These are phyloP conservation scores for Vinca minor DNA, from an alignment of 257 asterid genomes.

Conservation along the genomic window DNA sequence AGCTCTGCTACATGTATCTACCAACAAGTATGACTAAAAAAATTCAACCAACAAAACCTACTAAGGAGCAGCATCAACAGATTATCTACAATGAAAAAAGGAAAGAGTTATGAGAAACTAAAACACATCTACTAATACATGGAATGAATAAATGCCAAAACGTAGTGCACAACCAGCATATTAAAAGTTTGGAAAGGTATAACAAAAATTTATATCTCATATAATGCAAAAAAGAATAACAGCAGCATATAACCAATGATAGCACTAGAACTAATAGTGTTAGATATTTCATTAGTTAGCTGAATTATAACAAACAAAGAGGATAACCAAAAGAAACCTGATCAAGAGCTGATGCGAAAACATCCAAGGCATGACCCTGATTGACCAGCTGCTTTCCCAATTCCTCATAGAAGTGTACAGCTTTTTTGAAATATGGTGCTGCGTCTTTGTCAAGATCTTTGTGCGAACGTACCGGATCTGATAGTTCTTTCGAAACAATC, in stretches of 20 bases:
- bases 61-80: not conserved
- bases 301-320: not conserved
- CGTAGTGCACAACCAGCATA: not conserved
- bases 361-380: conserved; percentile 90
- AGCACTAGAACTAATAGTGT: not conserved
- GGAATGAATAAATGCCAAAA: not conserved
- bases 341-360: conserved; percentile 97
- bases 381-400: conserved; percentile 77
- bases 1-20: not conserved
- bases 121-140: not conserved
- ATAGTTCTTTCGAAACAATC: conserved; percentile 89
- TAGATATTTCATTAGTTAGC: not conserved
- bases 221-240: not conserved
- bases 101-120: not conserved
- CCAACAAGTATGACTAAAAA: not conserved
- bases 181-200: not conserved
- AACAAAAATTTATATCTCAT: not conserved
- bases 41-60: not conserved
- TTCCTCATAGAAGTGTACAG: conserved; percentile 79
- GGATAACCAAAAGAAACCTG: conserved; percentile 48
- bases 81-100: not conserved
- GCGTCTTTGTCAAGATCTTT: conserved; percentile 98
- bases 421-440: conserved; percentile 74
- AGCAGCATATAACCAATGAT: not conserved
- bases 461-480: conserved; percentile 97